These are phyloP conservation scores for Ettlia oleoabundans DNA, from an alignment of 139 green algal genomes.

Conservation along the genomic window DNA sequence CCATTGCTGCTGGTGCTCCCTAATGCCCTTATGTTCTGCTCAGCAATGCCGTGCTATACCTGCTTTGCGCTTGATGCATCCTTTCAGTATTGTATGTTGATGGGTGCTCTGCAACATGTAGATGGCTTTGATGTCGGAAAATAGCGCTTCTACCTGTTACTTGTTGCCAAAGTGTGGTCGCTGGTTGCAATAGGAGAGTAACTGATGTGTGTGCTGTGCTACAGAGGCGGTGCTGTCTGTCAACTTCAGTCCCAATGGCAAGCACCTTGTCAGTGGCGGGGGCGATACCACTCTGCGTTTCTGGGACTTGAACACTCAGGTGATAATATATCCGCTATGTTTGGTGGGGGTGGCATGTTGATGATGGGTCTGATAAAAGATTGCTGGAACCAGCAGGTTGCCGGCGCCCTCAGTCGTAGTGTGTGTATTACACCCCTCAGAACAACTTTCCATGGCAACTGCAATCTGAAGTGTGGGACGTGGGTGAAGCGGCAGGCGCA, in stretches of 20 bases:
- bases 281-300: constrained; percentile 95
- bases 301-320: constrained; percentile 95
- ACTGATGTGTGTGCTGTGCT: background rate
- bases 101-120: too few species aligned
- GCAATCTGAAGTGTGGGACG: too few species aligned
- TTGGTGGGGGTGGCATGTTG: too few species aligned
- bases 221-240: constrained; percentile 90
- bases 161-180: background rate
- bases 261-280: constrained; percentile 82
- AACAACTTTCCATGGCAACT: too few species aligned
- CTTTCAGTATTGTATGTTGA: too few species aligned
- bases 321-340: too few species aligned
- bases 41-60: background rate
- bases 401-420: too few species aligned
- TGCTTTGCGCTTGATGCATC: too few species aligned
- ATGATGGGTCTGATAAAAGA: background rate
- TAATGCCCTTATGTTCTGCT: background rate
- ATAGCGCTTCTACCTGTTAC: too few species aligned
- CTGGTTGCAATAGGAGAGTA: background rate
- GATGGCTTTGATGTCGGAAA: too few species aligned
- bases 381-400: background rate
- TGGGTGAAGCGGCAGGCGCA: too few species aligned
- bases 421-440: too few species aligned
- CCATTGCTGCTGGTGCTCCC: background rate
- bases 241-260: constrained; percentile 91